phyloP scores from a whole-genome alignment of 305 asterid genomes.

The Euphrasia arctica region DNA sequence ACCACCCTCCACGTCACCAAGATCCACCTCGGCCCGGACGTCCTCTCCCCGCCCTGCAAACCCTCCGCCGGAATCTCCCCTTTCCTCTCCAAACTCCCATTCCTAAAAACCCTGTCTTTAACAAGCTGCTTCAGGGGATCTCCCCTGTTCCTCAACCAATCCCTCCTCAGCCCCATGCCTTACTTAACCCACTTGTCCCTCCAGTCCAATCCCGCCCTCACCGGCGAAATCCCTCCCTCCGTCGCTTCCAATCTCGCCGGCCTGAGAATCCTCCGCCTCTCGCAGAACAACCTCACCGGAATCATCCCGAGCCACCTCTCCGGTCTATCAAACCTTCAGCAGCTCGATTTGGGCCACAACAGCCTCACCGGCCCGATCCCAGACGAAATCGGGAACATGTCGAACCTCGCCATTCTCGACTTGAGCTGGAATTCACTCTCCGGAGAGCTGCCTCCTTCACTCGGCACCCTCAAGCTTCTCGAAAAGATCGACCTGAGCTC shows the following conservation, averaged over 20 bases:
- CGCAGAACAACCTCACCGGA: slow-evolving; percentile 54
- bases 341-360: slow-evolving; percentile 55
- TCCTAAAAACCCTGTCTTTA: slow-evolving; percentile 53
- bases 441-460: slow-evolving; percentile 30
- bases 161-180: slow-evolving; percentile 29
- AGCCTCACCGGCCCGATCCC: slow-evolving; percentile 39
- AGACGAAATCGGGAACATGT: slow-evolving; percentile 33
- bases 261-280: slow-evolving; percentile 31
- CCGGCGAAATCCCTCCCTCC: slow-evolving; percentile 40
- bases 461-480: slow-evolving; percentile 30
- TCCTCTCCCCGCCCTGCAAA: slow-evolving; percentile 46
- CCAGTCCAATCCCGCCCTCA: slow-evolving; percentile 45
- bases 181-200: slow-evolving; percentile 42
- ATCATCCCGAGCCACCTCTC: slow-evolving; percentile 42
- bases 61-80: slow-evolving; percentile 36
- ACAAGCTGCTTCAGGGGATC: slow-evolving; percentile 47
- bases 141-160: slow-evolving; percentile 24
- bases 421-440: slow-evolving; percentile 39
- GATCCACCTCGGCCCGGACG: slow-evolving; percentile 51
- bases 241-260: slow-evolving; percentile 30
- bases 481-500: slow-evolving; percentile 53
- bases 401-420: slow-evolving; percentile 41
- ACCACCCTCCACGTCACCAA: slow-evolving; percentile 50
- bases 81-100: slow-evolving; percentile 42
- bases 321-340: slow-evolving; percentile 30